Base-by-base conservation (phyloP, 495 filamentous ascomycete species). In the Xylona heveae region DNA sequence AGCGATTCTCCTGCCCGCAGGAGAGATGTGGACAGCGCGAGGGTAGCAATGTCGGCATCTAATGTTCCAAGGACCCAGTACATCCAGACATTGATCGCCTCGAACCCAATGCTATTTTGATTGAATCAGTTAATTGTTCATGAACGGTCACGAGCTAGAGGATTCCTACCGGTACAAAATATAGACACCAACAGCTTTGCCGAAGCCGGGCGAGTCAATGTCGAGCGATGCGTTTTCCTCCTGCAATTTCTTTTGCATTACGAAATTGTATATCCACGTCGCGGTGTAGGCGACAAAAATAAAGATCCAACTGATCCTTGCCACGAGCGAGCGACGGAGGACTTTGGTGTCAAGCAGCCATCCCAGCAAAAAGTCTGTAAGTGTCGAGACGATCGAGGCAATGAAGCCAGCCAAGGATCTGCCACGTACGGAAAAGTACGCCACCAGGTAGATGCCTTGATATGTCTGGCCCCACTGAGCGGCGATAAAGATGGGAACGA, bases 391-490 rank as follows among this genome's bases (percentile, higher is more conserved):
- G 17, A 66, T 48, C 14, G 59, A 60, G 0, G 55, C 50, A n/a
- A 57, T 52, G 16, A 63, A 52, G 1, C 53, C 50, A 5, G 59
- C 61, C 1, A 71, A 47, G 0, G 64, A 58, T 5, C 66, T 52
- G 1, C 61, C 50, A 1, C 63, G 57, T 4, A 71, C 64, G 1
- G 61, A 62, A 43, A 71, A 70, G 40, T 71, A 70, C 31, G 62
- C 61, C n/a, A 63, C 61, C 39, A 68, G 51, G 45, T 68, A 70
- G 38, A 67, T 69, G n/a, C 59, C 57, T 20, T 61, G 49, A 27
- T 71, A 69, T 3, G 64, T 64, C 4, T 43, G 36, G 30, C 66
- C 64, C 54, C 64, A 70, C 28, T 61, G 58, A 29, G 58, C 59
- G 0, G 62, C 61, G 12, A 67, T 46, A 19, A 66, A 54, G 24